Percentiles rank a stretch among this genome's conserved stretches.
Conservation (phyloP, 2,329 filamentous ascomycete species). For the Alternaria metachromatica region DNA sequence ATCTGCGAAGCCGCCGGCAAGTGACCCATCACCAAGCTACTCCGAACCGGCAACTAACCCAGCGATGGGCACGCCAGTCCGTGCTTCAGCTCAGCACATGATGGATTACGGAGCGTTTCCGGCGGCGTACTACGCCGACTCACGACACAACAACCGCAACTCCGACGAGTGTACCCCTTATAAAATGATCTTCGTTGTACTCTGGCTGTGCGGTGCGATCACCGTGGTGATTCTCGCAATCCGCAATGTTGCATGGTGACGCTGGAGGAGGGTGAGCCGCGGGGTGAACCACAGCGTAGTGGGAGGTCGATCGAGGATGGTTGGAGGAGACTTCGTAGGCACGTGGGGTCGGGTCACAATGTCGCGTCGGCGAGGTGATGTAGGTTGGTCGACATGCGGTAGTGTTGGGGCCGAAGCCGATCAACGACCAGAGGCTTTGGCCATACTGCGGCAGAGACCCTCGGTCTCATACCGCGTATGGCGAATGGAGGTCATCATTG, state of each 20-base stretch:
- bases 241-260: not conserved
- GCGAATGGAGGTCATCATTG: no score
- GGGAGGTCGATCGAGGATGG: no score
- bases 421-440: no score
- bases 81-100: not conserved
- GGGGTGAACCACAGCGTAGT: no score
- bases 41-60: not conserved
- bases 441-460: fast-evolving
- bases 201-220: not conserved
- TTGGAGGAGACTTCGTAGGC: no score
- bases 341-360: not conserved
- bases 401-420: not conserved
- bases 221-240: not conserved
- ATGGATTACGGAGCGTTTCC: not conserved
- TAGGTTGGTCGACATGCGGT: not conserved
- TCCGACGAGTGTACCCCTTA: not conserved
- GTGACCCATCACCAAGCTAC: no score
- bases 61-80: not conserved
- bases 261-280: fast-evolving
- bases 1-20: no score
- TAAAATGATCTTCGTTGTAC: not conserved
- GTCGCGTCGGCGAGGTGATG: not conserved
- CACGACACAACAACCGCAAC: fast-evolving
- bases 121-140: not conserved
- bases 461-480: not conserved